Evolutionary conservation across 768 basidiomycete species (phyloP), one percentile per base, ranked within the genome.

Genomic region (Coprinopsis sp.): DNA sequence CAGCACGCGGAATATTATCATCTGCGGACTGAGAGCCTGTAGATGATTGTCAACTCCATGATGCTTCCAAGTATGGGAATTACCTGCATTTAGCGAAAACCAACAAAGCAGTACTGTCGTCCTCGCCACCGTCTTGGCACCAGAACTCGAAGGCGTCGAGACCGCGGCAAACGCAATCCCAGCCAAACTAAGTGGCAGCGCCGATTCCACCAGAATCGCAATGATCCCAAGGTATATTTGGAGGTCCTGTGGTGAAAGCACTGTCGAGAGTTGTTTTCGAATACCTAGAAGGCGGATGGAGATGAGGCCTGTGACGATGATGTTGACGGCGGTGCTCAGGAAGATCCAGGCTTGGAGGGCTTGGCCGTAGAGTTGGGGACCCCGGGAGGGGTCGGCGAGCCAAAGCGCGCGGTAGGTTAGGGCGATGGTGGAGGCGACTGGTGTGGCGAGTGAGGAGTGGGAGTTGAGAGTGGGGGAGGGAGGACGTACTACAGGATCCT

Each of bases 21-120:
- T 42, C 19, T 42, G 40, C 5, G 40, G 40, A 30, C 40, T 28
- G 4, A 42, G 40, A 4, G 40, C 40, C 40, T 42, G 30, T 39
- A 6, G 19, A 37, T 11, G 19, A 37, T 11, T 10, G 34, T 37
- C 10, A 18, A 19, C 19, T n/a, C n/a, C n/a, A n/a, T n/a, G n/a
- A n/a, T n/a, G n/a, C n/a, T n/a, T n/a, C n/a, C n/a, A n/a, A n/a
- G 19, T 10, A 37, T 10, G 11, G 19, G 18, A 37, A 18, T 7
- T 6, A 39, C 40, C 5, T 28, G 30, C 40, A 29, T 42, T 42
- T 5, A 42, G 19, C 13, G 40, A 42, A 18, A 42, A 42, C 40
- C 40, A 42, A 29, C 24, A 28, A 13, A 42, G 16, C 6, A 42
- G 18, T 4, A 21, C 40, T 4, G 18, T 21, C 6, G 25, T 42